A percentile compares a stretch with the other conserved stretches of the same genome.
phyloP scores from a whole-genome alignment of 805 yeast species.

The Gaillardinia entomophila region DNA sequence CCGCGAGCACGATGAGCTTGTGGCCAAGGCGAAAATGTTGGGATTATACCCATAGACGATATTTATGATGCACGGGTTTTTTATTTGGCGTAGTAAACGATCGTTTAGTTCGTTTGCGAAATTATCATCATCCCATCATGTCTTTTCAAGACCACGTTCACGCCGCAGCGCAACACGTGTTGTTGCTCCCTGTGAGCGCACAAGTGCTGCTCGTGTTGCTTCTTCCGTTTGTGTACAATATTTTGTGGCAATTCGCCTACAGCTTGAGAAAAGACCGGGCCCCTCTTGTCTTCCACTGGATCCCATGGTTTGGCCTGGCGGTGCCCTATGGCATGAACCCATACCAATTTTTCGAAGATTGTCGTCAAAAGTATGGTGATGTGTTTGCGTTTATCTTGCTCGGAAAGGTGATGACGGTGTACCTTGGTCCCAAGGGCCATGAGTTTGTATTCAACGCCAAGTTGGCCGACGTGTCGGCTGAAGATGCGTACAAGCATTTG shows the following conservation, averaged over 20 bases:
- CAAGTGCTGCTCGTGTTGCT: conserved; percentile 29
- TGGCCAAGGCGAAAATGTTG: conserved; percentile 28
- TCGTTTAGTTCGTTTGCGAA: too few species aligned
- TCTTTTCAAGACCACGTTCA: too few species aligned
- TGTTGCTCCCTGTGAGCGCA: too few species aligned
- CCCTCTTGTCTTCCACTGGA: conserved; percentile 86
- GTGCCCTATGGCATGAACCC: conserved; percentile 89
- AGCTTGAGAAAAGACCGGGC: conserved; percentile 76
- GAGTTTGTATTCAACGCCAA: conserved; percentile 93
- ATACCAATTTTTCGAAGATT: conserved; percentile 76
- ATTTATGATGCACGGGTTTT: too few species aligned
- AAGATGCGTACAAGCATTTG: conserved; percentile 89
- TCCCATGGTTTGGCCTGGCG: conserved; percentile 96
- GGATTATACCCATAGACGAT: too few species aligned
- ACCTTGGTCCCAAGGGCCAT: conserved; percentile 95
- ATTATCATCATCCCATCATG: too few species aligned
- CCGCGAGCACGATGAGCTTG: conserved; percentile 48
- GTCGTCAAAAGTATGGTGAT: conserved; percentile 84
- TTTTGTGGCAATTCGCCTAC: conserved; percentile 62
- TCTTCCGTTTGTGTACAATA: conserved; percentile 60
- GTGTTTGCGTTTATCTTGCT: conserved; percentile 84
- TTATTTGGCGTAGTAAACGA: too few species aligned
- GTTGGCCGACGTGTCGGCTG: conserved; percentile 86
- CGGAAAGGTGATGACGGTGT: conserved; percentile 93
- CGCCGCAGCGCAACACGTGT: too few species aligned